These are phyloP conservation scores for Diaporthe ilicicola DNA, from an alignment of 2,329 filamentous ascomycete species.

Conservation along the genomic window DNA sequence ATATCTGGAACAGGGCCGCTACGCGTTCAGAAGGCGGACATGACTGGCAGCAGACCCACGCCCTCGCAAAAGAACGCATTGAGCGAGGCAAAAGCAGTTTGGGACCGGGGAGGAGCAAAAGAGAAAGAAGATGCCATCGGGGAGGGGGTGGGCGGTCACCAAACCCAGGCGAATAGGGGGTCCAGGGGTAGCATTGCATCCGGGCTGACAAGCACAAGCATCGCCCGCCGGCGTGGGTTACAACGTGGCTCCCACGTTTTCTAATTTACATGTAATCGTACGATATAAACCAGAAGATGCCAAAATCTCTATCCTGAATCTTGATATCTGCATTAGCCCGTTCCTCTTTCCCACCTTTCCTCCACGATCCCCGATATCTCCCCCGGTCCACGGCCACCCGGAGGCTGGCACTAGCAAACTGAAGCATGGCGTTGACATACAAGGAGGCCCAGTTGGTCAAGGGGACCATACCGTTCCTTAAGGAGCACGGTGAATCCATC, in stretches of 20 bases:
- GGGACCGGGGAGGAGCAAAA: background rate
- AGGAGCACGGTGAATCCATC: constrained; percentile 70
- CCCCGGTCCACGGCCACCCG: constrained; percentile 2
- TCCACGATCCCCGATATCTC: constrained; percentile 2
- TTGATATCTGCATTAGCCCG: constrained; percentile 24
- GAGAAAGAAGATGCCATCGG: background rate
- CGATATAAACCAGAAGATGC: constrained; percentile 24
- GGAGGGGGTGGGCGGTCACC: constrained; percentile 2
- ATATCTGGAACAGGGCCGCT: constrained; percentile 8
- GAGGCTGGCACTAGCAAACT: constrained; percentile 10
- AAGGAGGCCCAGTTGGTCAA: constrained; percentile 70
- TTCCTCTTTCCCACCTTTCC: constrained; percentile 14
- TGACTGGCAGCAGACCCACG: constrained; percentile 19
- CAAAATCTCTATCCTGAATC: constrained; percentile 14
- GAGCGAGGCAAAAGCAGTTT: background rate
- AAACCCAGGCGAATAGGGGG: constrained; percentile 11
- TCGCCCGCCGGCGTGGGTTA: constrained; percentile 20
- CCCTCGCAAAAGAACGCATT: background rate
- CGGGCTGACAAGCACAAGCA: constrained; percentile 27
- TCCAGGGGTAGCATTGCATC: constrained; percentile 19
- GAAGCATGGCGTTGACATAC: constrained; percentile 44
- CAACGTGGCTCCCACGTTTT: constrained; percentile 30
- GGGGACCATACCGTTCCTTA: constrained; percentile 72
- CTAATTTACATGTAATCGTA: constrained; percentile 16
- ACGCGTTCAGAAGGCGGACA: background rate